Base-by-base conservation (phyloP, 352 stramenopile genomes). In the Pythium rishiriense region DNA sequence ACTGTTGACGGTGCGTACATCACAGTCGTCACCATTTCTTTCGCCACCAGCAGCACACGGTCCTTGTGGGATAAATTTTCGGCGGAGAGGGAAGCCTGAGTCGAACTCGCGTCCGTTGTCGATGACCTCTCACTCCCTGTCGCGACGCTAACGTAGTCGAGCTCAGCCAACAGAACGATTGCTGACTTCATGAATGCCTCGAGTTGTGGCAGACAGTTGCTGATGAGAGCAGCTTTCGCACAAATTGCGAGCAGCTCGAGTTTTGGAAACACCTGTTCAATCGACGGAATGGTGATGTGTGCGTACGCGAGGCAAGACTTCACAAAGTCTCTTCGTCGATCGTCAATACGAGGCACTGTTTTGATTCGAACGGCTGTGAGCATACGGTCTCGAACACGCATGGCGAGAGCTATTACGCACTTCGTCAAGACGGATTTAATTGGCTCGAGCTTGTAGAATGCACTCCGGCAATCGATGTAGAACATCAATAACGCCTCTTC, bases 261-360 rank as follows among this genome's bases (percentile, higher is more conserved):
- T 37, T 85, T 86, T 19, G 78, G 59, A 17, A 77, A 73, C 2
- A 66, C 28, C 6, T 78, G 55, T 1, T 77, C 63, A 25, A 97
- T 88, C 22, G 83, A 94, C 25, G 91, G 91, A 24, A 96, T 96
- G 29, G 88, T 97, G 55, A 97, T 91, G 60, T 97, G 87, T 11
- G 82, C 83, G 55, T 91, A 97, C 7, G 91, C 91, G n/a, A 97
- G 66, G 55, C 88, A 96, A 3, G 86, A 94, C 51, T 96, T 95
- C 64, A 96, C 77, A 35, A 97, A 94, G 43, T 79, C 74, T 4
- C 80, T 75, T n/a, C 73, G 69, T 7, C 64, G 67, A 58, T 87
- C 74, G 24, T 35, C 35, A 9, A 62, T 69, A 73, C 39, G 45
- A 2, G 47, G 25, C 1, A n/a, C 35, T 28, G 11, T 53, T 17